Evolutionary conservation across 169 alveolate genomes (phyloP).

Genomic region (Plasmodium gallinaceum): DNA sequence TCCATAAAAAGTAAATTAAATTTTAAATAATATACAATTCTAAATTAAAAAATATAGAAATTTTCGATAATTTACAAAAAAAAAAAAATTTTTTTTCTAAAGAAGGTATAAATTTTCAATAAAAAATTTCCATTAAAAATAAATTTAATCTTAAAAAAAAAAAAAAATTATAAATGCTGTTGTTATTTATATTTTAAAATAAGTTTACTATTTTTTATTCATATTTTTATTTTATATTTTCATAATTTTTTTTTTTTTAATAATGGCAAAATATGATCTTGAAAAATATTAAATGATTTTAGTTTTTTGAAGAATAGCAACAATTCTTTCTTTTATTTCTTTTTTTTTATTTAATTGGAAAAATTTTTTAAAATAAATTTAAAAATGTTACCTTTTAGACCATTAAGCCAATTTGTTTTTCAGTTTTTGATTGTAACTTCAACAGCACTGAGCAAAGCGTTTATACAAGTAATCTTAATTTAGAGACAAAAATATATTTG

Average conservation of each 20-base stretch:
- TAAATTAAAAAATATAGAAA: no score
- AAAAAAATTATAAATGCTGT: background rate
- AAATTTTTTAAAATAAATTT: background rate
- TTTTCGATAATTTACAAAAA: background rate
- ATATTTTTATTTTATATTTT: background rate
- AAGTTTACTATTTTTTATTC: background rate
- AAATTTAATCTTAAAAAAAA: no score
- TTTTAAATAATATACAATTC: no score
- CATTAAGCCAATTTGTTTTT: conserved; percentile 65
- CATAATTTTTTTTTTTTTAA: background rate
- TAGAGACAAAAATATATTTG: background rate
- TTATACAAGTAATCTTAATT: conserved; percentile 49
- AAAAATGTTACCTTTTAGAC: conserved; percentile 75
- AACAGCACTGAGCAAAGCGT: conserved; percentile 71
- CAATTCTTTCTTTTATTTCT: background rate
- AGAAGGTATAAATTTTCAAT: no score
- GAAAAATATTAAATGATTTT: conserved; percentile 5
- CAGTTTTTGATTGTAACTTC: conserved; percentile 68
- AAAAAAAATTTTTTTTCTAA: background rate
- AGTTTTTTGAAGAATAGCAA: conserved; percentile 27
- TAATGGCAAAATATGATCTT: conserved; percentile 36
- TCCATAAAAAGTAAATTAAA: no score
- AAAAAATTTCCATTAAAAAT: no score
- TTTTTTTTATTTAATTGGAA: conserved; percentile 17
- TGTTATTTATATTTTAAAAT: background rate